A percentile compares a stretch with the other conserved stretches of the same genome.
Conservation (phyloP, 331 rosid genomes). For the Quercus tomentella region DNA sequence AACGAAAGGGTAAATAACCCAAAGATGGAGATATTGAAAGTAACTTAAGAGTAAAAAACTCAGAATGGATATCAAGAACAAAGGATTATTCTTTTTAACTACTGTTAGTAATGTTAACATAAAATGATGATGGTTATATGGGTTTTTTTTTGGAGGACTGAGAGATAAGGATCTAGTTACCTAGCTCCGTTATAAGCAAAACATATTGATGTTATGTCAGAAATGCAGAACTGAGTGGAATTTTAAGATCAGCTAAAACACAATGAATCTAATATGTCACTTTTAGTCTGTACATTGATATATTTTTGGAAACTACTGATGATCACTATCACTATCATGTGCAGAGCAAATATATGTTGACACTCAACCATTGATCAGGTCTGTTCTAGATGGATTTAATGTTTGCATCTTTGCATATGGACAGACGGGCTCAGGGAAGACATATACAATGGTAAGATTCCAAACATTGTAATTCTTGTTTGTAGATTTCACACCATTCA, state of each 20-base stretch:
- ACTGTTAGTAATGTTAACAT: no score
- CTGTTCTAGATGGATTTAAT: conserved; percentile 89
- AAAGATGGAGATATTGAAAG: no score
- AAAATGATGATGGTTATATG: no score
- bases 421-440: conserved; percentile 99
- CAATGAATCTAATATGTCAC: not conserved
- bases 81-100: no score
- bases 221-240: no score
- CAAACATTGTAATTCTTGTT: not conserved
- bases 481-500: not conserved
- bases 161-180: no score
- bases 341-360: conserved; percentile 95
- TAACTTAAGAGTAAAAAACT: no score
- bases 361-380: conserved; percentile 75
- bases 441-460: conserved; percentile 89
- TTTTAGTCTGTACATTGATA: not conserved
- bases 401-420: conserved; percentile 97
- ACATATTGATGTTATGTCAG: no score
- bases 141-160: no score
- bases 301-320: conserved; percentile 13
- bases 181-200: no score
- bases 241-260: not conserved
- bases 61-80: no score
- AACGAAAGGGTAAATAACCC: no score
- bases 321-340: conserved; percentile 8